Evolutionary conservation across 257 asterid genomes (phyloP).

Genomic region (Nicotiana knightiana): DNA sequence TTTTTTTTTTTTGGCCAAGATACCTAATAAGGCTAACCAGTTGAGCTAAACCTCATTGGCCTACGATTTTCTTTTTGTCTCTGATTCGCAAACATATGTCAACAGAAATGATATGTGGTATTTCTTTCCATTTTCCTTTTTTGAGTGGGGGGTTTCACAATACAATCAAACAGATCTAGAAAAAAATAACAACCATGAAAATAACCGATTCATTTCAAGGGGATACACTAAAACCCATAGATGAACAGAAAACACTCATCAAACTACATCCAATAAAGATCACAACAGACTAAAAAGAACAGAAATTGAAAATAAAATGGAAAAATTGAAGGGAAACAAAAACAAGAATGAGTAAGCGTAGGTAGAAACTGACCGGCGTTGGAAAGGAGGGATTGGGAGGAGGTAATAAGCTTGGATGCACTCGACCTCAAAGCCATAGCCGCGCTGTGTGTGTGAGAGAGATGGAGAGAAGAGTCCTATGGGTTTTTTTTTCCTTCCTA

Average conservation of each 20-base stretch:
- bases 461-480: background rate
- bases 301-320: background rate
- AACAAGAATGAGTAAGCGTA: background rate
- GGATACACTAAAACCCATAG: background rate
- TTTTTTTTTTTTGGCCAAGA: background rate
- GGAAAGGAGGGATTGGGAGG: slow-evolving; percentile 34
- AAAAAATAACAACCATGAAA: background rate
- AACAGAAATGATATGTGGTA: background rate
- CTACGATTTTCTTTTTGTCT: background rate
- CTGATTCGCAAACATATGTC: background rate
- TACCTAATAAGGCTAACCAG: background rate
- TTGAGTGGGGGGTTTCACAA: background rate
- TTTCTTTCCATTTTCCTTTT: background rate
- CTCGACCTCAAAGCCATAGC: slow-evolving; percentile 54
- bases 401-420: slow-evolving; percentile 47
- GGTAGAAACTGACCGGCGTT: slow-evolving; percentile 38
- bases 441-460: background rate
- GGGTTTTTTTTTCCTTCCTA: background rate
- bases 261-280: background rate
- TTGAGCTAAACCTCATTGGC: background rate
- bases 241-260: background rate
- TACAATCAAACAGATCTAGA: background rate
- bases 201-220: background rate
- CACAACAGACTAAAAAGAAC: background rate
- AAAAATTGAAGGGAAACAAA: background rate